Base-by-base conservation (phyloP, 805 yeast genomes). In the Suhomyces sp. region DNA sequence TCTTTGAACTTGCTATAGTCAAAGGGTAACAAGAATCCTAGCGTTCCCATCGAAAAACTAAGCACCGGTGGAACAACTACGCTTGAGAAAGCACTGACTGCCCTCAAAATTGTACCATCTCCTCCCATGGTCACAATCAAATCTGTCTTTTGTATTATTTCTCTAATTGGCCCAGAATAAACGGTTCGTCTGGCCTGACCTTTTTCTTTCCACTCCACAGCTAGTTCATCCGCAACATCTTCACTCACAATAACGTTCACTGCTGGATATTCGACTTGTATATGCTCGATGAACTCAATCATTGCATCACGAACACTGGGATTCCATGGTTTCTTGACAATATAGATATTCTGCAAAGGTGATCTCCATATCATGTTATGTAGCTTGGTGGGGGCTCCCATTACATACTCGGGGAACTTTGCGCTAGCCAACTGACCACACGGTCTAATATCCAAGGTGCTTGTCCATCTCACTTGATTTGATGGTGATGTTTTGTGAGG, bases 81-180 rank as follows among this genome's bases (percentile, higher is more conserved):
- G 51, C 79, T 77, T 36, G 82, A 78, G 53, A 90, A 90, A 48
- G 79, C 65, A 4, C 93, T 79, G 0, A 88, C 91, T 0, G 91
- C 95, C 36, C 90, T 74, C 28, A 90, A 59, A 36, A 88, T 87
- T 0, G 97, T 90, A 4, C 98, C 98, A 58, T 90, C 98, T 13
- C 98, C 98, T n/a, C 98, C 98, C 25, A 90, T 60, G 0, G 96
- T 84, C 6, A 90, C 88, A 24, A 90, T 63, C 27, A 90, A 58
- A 53, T 90, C 98, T 0, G 95, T 76, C 47, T 79, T 84, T 8
- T 65, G 48, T 1, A 77, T 71, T 27, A 88, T 76, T 7, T 79
- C 83, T 8, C 66, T 60, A 12, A 58, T 58, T 3, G 73, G 48
- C 0, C 95, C 93, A 0, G 90, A 76, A 50, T 70, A 78, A 23